Conservation (phyloP, 441 rosid species). For the Erodium moschatum region DNA sequence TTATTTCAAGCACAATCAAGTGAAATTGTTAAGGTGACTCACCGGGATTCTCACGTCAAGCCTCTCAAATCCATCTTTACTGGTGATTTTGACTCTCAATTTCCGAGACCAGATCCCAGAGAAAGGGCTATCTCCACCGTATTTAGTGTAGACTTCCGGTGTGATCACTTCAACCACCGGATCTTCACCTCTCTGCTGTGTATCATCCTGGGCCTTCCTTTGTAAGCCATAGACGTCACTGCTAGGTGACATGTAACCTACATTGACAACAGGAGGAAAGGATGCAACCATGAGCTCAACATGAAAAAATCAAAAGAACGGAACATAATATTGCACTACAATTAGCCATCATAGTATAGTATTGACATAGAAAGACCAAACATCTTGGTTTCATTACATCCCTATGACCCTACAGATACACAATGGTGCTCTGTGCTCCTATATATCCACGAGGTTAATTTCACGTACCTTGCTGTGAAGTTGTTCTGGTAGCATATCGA, state of each 20-base stretch:
- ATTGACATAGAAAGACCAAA: background rate
- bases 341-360: background rate
- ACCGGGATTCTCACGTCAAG: slow-evolving; percentile 86
- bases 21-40: slow-evolving; percentile 22
- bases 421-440: background rate
- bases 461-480: slow-evolving; percentile 54
- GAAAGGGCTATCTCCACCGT: slow-evolving; percentile 60
- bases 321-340: background rate
- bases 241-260: slow-evolving; percentile 38
- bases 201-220: slow-evolving; percentile 42
- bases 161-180: slow-evolving; percentile 71
- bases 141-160: slow-evolving; percentile 54
- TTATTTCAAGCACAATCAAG: background rate
- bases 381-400: background rate
- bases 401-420: background rate
- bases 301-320: background rate
- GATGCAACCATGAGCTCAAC: background rate
- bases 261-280: slow-evolving; percentile 17
- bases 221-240: slow-evolving; percentile 39
- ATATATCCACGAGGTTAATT: slow-evolving; percentile 5
- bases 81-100: slow-evolving; percentile 68
- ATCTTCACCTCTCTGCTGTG: slow-evolving; percentile 44
- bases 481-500: slow-evolving; percentile 38
- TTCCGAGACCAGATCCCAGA: slow-evolving; percentile 74
- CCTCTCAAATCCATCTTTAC: slow-evolving; percentile 75